phyloP scores from a whole-genome alignment of 2,329 filamentous ascomycete species.

The Teratosphaeria destructans region DNA sequence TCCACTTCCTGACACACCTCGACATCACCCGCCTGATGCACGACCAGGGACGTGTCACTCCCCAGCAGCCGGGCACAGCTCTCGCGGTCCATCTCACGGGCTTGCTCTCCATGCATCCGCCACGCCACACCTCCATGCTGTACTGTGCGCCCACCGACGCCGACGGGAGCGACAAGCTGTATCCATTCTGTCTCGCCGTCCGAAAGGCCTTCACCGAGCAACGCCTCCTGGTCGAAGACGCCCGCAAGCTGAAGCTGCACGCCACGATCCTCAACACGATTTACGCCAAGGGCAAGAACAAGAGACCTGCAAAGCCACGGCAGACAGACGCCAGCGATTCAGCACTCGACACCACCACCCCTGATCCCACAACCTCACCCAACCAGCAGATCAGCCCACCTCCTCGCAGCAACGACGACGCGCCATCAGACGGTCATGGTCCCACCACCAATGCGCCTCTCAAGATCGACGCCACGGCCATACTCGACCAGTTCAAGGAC shows the following conservation, averaged over 20 bases:
- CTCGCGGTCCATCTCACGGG: conserved; percentile 19
- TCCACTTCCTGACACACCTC: conserved; percentile 24
- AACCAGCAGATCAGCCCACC: background rate
- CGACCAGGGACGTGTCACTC: background rate
- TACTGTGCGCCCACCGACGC: conserved; percentile 52
- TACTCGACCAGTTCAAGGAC: conserved; percentile 48
- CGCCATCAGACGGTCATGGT: conserved; percentile 20
- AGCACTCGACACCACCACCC: background rate
- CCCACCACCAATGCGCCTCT: conserved; percentile 26
- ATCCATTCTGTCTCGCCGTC: conserved; percentile 48
- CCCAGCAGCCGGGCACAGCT: background rate
- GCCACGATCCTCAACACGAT: conserved; percentile 81
- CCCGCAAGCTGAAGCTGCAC: conserved; percentile 61
- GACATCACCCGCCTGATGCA: conserved; percentile 16
- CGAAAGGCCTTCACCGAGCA: conserved; percentile 44
- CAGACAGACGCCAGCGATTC: background rate
- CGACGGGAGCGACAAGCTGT: conserved; percentile 35
- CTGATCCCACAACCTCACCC: background rate
- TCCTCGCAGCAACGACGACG: conserved; percentile 1
- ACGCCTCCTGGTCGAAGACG: conserved; percentile 48
- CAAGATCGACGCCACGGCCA: conserved; percentile 30
- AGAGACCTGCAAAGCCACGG: too few relatives aligned
- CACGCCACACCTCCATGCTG: conserved; percentile 50
- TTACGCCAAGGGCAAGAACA: conserved; percentile 47
- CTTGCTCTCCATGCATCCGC: conserved; percentile 51